Conservation (phyloP, 495 filamentous ascomycete genomes). For the Aspergillus conjunctus region DNA sequence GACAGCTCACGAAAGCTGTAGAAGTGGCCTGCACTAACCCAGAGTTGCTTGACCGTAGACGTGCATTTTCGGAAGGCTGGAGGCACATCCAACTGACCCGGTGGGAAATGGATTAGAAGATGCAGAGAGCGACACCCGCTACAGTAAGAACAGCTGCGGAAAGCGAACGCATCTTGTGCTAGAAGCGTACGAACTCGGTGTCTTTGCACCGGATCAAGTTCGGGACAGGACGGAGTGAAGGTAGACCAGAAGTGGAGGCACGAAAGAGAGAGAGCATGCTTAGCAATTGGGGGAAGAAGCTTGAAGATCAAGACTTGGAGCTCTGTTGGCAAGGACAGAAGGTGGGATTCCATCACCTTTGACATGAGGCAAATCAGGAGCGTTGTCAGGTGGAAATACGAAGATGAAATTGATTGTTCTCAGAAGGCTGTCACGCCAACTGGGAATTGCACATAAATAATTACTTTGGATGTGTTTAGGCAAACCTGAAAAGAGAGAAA, state of each 20-base stretch:
- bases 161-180: conserved; percentile 7
- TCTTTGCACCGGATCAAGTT: not conserved
- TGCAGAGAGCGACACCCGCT: conserved; percentile 6
- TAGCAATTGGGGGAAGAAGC: not conserved
- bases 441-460: too few relatives aligned
- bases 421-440: not conserved
- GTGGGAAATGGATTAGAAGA: not conserved
- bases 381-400: not conserved
- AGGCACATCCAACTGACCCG: not conserved
- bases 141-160: conserved; percentile 5
- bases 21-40: not conserved
- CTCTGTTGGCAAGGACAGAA: conserved; percentile 10
- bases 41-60: conserved; percentile 1
- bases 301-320: conserved; percentile 8
- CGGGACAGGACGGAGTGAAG: conserved; percentile 4
- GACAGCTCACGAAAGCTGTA: conserved; percentile 9
- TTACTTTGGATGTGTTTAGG: not conserved
- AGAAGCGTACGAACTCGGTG: conserved; percentile 1
- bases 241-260: not conserved
- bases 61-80: conserved; percentile 4
- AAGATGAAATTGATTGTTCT: not conserved
- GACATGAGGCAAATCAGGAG: not conserved
- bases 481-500: not conserved
- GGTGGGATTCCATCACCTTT: conserved; percentile 1
- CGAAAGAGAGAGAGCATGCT: conserved; percentile 8